Conservation (phyloP, 1,284 basidiomycete genomes). For the Ustilago esculenta region DNA sequence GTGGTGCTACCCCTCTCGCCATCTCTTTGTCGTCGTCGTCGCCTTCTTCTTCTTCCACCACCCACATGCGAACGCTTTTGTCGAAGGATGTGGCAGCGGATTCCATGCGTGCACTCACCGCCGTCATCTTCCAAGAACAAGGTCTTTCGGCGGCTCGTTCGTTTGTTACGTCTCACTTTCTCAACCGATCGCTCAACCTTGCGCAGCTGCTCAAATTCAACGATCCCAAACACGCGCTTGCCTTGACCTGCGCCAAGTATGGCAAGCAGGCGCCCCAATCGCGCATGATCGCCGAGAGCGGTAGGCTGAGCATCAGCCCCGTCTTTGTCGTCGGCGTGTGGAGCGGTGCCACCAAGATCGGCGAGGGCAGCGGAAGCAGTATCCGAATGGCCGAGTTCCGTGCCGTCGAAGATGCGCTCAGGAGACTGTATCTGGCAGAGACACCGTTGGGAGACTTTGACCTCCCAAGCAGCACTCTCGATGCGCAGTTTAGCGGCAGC, state of each 20-base stretch:
- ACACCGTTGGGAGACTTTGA: slow-evolving; percentile 73
- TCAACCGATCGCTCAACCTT: slow-evolving; percentile 70
- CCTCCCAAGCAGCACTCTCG: slow-evolving; percentile 56
- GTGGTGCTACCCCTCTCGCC: not conserved
- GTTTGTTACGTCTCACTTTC: slow-evolving; percentile 51
- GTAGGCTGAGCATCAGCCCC: slow-evolving; percentile 85
- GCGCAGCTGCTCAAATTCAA: slow-evolving; percentile 84
- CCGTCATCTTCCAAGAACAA: slow-evolving; percentile 71
- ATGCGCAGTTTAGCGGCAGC: slow-evolving; percentile 23
- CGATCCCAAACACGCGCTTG: slow-evolving; percentile 67
- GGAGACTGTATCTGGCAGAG: slow-evolving; percentile 76
- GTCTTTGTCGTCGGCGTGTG: slow-evolving; percentile 93
- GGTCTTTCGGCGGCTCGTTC: slow-evolving; percentile 36
- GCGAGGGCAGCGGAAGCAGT: slow-evolving; percentile 93
- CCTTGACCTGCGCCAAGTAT: slow-evolving; percentile 65
- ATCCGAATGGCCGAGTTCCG: slow-evolving; percentile 95
- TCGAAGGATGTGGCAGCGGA: slow-evolving; percentile 63
- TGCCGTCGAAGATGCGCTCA: slow-evolving; percentile 83
- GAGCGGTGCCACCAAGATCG: slow-evolving; percentile 83
- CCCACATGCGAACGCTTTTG: slow-evolving; percentile 35
- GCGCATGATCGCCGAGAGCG: slow-evolving; percentile 89
- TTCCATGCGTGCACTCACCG: slow-evolving; percentile 71
- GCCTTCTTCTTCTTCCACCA: not conserved
- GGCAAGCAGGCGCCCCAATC: slow-evolving; percentile 52
- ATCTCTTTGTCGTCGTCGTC: no score